A percentile compares a stretch with the other conserved stretches of the same genome.
Conservation (phyloP, 225 moss, liverwort and hornwort species). For the Straminergon stramineum region DNA sequence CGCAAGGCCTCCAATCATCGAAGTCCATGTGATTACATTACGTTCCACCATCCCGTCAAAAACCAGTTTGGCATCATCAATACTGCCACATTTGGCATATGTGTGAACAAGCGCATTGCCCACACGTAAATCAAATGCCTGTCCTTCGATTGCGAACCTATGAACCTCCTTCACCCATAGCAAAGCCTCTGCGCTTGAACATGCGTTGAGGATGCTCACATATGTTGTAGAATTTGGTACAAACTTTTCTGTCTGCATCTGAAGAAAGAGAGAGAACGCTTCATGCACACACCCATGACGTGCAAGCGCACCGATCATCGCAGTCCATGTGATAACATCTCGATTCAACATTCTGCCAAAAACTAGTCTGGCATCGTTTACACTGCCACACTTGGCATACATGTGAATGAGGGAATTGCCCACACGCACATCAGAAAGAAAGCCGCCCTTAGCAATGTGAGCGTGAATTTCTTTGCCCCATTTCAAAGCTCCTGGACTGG, state of each 20-base stretch:
- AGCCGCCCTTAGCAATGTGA: not conserved
- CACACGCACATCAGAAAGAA: conserved; percentile 1
- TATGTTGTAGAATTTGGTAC: not conserved
- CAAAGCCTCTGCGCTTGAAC: not conserved
- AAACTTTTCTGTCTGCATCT: not conserved
- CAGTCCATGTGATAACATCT: not conserved
- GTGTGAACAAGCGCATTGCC: not conserved
- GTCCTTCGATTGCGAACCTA: not conserved
- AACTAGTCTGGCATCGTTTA: not conserved
- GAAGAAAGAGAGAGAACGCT: not conserved
- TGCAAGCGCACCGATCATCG: not conserved
- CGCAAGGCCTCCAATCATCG: not conserved
- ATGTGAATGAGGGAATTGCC: not conserved
- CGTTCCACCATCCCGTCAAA: not conserved
- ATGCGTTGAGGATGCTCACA: not conserved
- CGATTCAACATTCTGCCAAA: not conserved
- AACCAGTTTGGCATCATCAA: not conserved
- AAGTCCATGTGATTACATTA: not conserved
- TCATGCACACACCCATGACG: not conserved
- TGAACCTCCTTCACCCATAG: not conserved
- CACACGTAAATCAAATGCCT: not conserved
- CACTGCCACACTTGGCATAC: not conserved
- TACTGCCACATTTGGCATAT: conserved; percentile 3
- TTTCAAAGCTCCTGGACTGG: not conserved
- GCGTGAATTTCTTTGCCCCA: conserved; percentile 2